Base-by-base conservation (phyloP, 768 basidiomycete species). In the Udeniomyces megalosporus region DNA sequence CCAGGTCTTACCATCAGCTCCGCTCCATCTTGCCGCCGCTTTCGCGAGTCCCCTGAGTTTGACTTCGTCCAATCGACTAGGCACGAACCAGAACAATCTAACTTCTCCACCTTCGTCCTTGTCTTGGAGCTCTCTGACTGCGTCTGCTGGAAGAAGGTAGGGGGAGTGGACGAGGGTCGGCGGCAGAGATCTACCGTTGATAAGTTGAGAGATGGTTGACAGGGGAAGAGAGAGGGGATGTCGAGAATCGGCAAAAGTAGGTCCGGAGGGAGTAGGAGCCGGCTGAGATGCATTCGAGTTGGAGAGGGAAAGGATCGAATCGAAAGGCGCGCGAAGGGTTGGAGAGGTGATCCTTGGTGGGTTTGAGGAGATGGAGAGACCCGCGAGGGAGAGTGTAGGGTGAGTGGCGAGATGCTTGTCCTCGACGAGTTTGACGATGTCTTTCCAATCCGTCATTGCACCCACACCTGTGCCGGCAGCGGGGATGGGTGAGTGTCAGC, bases 381-480 rank as follows among this genome's bases (percentile, higher is more conserved):
- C 15, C 45, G 46, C 6, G 52, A 58, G 22, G 38, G 38, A 38
- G 54, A 22, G 44, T 31, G 12, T 20, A 44, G 5, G 2, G 34
- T 50, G 10, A 31, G 42, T 26, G 47, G 32, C 12, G 12, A 31
- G 20, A 12, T 38, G 60, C 3, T 52, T 55, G 48, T 70, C 68
- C 35, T 72, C 69, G 35, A 76, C 74, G 2, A 74, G 69, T 32
- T 69, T 47, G 17, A 77, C 75, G 35, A 97, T 86, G 53, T 96
- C 90, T 50, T 76, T 31, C 93, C 93, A 97, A 68, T 96, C 92
- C 1, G 85, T 85, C 93, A 97, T 97, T 2, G 92, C 93, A 14
- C 93, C 93, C 0, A 87, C 66, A 6, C 91, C 90, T 91, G 61
- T 35, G 24, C 5, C 2, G 14, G n/a, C n/a, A n/a, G n/a, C n/a